Percentiles rank a stretch among this genome's conserved stretches.
These are phyloP conservation scores for Monosporozyma aerobia DNA, from an alignment of 805 yeast species.

Conservation along the genomic window DNA sequence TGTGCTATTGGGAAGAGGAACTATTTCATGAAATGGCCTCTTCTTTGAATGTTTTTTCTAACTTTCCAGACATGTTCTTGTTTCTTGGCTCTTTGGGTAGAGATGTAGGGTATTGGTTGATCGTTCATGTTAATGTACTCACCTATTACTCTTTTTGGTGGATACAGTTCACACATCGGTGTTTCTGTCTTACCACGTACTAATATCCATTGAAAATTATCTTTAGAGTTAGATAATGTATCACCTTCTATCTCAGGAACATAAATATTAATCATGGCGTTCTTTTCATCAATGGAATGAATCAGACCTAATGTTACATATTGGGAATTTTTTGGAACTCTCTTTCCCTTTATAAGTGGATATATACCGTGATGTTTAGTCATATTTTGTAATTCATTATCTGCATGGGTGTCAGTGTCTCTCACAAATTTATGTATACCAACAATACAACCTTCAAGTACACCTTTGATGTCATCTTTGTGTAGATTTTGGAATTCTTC, in stretches of 20 bases:
- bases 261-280: slow-evolving; percentile 43
- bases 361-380: slow-evolving; percentile 13
- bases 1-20: background rate
- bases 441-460: slow-evolving; percentile 31
- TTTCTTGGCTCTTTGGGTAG: slow-evolving; percentile 30
- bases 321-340: slow-evolving; percentile 1
- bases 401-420: background rate
- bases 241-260: slow-evolving; percentile 33
- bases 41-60: slow-evolving; percentile 45
- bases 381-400: slow-evolving; percentile 3
- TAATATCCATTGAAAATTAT: slow-evolving; percentile 31
- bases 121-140: background rate
- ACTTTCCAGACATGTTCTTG: slow-evolving; percentile 51
- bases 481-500: slow-evolving; percentile 28
- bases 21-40: slow-evolving; percentile 30
- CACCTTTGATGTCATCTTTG: slow-evolving; percentile 28
- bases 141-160: slow-evolving; percentile 14
- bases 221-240: background rate
- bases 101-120: slow-evolving; percentile 34
- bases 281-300: slow-evolving; percentile 48
- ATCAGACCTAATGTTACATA: slow-evolving; percentile 40
- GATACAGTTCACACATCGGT: slow-evolving; percentile 48
- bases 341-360: slow-evolving; percentile 15
- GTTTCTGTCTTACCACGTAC: slow-evolving; percentile 58
- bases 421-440: slow-evolving; percentile 21